A percentile compares a stretch with the other conserved stretches of the same genome.
phyloP scores from a whole-genome alignment of 768 basidiomycete species.

The Lactarius hengduanensis region DNA sequence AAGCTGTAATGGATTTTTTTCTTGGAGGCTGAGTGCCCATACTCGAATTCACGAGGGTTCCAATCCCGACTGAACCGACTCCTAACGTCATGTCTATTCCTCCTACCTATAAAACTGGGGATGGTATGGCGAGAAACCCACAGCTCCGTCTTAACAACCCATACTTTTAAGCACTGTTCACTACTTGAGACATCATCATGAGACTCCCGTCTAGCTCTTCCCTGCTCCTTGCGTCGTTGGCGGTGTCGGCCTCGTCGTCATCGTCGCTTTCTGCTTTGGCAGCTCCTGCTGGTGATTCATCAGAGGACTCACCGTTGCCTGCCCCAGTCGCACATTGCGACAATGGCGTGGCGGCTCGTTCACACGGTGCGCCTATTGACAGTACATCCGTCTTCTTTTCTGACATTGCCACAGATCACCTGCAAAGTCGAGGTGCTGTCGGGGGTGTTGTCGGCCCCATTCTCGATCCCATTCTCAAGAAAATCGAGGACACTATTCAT shows the following conservation, averaged over 20 bases:
- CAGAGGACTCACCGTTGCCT: conserved; percentile 3
- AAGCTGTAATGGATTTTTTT: background rate
- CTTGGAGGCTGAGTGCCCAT: background rate
- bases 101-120: conserved; percentile 3
- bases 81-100: background rate
- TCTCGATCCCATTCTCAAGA: no score
- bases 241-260: conserved; percentile 33
- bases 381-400: background rate
- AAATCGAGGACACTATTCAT: no score
- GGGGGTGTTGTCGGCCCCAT: no score
- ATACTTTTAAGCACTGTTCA: background rate
- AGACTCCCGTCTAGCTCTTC: conserved; percentile 37
- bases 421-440: background rate
- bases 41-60: conserved; percentile 10
- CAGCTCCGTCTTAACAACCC: background rate
- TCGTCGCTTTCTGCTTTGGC: conserved; percentile 35
- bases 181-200: conserved; percentile 31
- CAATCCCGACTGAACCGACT: background rate
- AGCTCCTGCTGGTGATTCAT: conserved; percentile 30
- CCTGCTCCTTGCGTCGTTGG: conserved; percentile 36
- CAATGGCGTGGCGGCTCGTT: background rate
- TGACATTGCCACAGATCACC: conserved; percentile 9
- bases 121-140: background rate
- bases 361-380: conserved; percentile 3
- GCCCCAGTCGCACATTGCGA: conserved; percentile 15